Conservation (phyloP, 2,329 filamentous ascomycete species). For the Diaporthe longicolla region DNA sequence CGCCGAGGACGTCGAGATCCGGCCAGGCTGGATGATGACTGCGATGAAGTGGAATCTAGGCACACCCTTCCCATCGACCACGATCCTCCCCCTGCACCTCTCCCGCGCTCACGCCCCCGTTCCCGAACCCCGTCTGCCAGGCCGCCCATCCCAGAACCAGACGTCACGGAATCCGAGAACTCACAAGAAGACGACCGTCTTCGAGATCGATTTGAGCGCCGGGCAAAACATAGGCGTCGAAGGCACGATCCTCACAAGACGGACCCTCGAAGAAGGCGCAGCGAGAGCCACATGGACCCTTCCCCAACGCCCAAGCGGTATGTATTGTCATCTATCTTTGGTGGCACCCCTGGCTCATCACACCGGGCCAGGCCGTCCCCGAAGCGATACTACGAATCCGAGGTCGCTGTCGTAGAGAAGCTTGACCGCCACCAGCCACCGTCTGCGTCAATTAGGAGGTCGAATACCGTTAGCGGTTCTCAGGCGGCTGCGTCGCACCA, state of each 20-base stretch:
- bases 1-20: slow-evolving; percentile 21
- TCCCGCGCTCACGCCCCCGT: slow-evolving; percentile 46
- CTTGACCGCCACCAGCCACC: slow-evolving; percentile 43
- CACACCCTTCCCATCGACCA: slow-evolving; percentile 43
- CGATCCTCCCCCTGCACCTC: slow-evolving; percentile 32
- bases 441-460: slow-evolving; percentile 49
- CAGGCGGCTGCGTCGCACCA: slow-evolving; percentile 52
- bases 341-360: slow-evolving; percentile 32
- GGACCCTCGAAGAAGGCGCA: slow-evolving; percentile 45
- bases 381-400: slow-evolving; percentile 50
- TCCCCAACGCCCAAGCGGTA: slow-evolving; percentile 51
- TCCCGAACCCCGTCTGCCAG: slow-evolving; percentile 44
- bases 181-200: slow-evolving; percentile 39
- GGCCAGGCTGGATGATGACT: slow-evolving; percentile 40
- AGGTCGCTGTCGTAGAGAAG: slow-evolving; percentile 50
- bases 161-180: slow-evolving; percentile 27
- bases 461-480: slow-evolving; percentile 53
- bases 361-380: slow-evolving; percentile 42
- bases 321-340: slow-evolving; percentile 41
- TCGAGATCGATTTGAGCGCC: slow-evolving; percentile 39
- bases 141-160: slow-evolving; percentile 38
- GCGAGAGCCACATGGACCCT: slow-evolving; percentile 46
- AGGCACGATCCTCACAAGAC: slow-evolving; percentile 48
- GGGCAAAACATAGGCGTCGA: slow-evolving; percentile 44
- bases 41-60: slow-evolving; percentile 43